Evolutionary conservation across 2,329 filamentous ascomycete species (phyloP), one percentile per base, ranked within the genome.

Genomic region (Aspergillus oerlinghausenensis): DNA sequence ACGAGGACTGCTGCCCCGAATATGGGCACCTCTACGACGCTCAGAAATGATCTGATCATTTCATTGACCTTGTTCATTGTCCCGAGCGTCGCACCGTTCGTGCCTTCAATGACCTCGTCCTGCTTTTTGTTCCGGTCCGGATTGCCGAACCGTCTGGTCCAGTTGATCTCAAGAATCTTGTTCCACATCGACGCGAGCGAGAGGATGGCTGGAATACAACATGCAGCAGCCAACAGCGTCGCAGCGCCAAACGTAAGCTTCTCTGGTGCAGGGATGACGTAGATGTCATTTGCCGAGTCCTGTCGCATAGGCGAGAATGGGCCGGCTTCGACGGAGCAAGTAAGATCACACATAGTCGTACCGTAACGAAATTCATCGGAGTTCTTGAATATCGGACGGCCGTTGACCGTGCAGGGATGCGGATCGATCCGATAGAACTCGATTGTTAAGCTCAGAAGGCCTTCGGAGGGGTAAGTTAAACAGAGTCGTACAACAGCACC

Each of bases 141-240:
- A 29, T 70, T 63, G 1, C 75, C 74, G 42, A 77, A 78, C 0
- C 73, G 70, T 43, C 69, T 74, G 59, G 77, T 82, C 82, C 83
- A 86, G 57, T 87, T 87, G 51, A 81, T 79, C 58, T 86, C 80
- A 1, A 86, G 68, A 4, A 88, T 86, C 63, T 85, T 87, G 60
- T 84, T 82, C 80, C 82, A 84, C 71, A 84, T 87, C 0, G 81
- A 84, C 0, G 84, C 74, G 8, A 88, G 70, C 8, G 83, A 85
- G 0, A 88, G 70, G 9, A 88, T 80, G 1, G 85, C 83, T 0
- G 85, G 84, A 2, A 89, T 81, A 56, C 84, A 88, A 58, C 84
- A 87, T 1, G 82, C 86, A 1, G 85, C 84, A 0, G 84, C 80
- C 1, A 88, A 73, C 2, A 88, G 77, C 8, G 82, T 87, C 0